phyloP scores from a whole-genome alignment of 441 rosid species.

The Bruguiera hainesii region DNA sequence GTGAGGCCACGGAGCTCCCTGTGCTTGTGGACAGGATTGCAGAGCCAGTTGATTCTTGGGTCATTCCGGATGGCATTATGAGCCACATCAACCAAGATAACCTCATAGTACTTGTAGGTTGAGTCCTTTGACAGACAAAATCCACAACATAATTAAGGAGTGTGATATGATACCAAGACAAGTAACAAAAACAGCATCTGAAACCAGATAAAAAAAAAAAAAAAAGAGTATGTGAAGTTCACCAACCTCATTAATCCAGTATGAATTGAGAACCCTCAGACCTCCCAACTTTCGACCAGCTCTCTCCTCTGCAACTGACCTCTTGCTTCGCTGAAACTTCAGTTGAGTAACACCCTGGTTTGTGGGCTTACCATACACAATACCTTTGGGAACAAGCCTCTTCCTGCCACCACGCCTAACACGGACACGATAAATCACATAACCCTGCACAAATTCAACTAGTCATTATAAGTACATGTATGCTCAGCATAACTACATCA shows the following conservation, averaged over 20 bases:
- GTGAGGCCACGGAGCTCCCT: constrained; percentile 88
- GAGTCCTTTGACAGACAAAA: constrained; percentile 47
- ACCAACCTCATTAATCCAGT: constrained; percentile 91
- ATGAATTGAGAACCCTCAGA: constrained; percentile 86
- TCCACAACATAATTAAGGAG: constrained; percentile 3
- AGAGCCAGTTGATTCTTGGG: constrained; percentile 90
- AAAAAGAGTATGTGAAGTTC: background rate
- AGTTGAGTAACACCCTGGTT: constrained; percentile 99
- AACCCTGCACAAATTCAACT: constrained; percentile 47
- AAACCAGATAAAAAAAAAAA: background rate
- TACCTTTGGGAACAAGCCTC: constrained; percentile 98
- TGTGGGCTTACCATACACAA: constrained; percentile 97
- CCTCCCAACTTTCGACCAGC: constrained; percentile 96
- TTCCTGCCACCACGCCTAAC: constrained; percentile 95
- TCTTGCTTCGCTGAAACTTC: constrained; percentile 95
- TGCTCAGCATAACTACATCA: too few species aligned
- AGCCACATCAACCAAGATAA: constrained; percentile 74
- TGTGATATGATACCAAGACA: too few species aligned
- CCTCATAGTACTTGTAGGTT: constrained; percentile 81
- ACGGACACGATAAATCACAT: constrained; percentile 84
- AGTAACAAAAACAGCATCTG: too few species aligned
- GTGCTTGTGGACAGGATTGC: constrained; percentile 88
- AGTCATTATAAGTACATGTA: background rate
- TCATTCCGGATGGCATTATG: constrained; percentile 80
- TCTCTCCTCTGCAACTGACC: constrained; percentile 98